phyloP scores from a whole-genome alignment of 2,329 filamentous ascomycete genomes.

The Ascochyta rabiei region DNA sequence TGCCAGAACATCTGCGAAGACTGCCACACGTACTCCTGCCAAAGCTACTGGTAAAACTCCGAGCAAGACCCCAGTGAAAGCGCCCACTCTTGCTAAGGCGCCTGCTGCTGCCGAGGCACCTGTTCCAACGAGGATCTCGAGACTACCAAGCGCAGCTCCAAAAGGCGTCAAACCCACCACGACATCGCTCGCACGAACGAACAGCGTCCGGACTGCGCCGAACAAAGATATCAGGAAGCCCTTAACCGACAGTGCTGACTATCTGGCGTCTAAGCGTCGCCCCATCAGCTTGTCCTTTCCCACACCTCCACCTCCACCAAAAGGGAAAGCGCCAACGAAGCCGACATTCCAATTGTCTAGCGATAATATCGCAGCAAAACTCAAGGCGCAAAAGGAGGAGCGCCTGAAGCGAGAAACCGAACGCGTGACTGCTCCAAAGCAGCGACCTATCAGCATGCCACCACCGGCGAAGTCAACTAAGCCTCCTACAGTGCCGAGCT shows the following conservation, averaged over 20 bases:
- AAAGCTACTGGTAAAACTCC: background rate
- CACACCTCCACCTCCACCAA: slow-evolving; percentile 53
- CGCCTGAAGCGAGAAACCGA: slow-evolving; percentile 53
- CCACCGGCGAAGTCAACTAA: slow-evolving; percentile 58
- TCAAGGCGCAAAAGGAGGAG: slow-evolving; percentile 59
- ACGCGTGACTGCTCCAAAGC: slow-evolving; percentile 31
- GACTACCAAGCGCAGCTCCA: slow-evolving; percentile 31
- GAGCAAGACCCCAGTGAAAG: background rate
- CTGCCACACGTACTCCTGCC: background rate
- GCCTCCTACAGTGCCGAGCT: slow-evolving; percentile 57
- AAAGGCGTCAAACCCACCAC: slow-evolving; percentile 39
- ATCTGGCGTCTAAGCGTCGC: slow-evolving; percentile 52
- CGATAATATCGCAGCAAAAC: slow-evolving; percentile 58
- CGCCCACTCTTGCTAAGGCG: background rate
- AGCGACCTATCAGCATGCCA: slow-evolving; percentile 54
- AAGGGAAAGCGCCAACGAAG: slow-evolving; percentile 57
- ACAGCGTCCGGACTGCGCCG: slow-evolving; percentile 34
- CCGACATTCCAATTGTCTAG: slow-evolving; percentile 60
- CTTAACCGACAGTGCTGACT: slow-evolving; percentile 40
- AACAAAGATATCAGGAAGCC: slow-evolving; percentile 30
- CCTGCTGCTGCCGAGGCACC: background rate
- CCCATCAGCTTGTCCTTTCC: slow-evolving; percentile 57
- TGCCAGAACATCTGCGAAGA: background rate
- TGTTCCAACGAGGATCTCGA: slow-evolving; percentile 30
- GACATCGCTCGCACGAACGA: slow-evolving; percentile 32